phyloP scores from a whole-genome alignment of 495 filamentous ascomycete genomes.

The Aspergillus hancockii region DNA sequence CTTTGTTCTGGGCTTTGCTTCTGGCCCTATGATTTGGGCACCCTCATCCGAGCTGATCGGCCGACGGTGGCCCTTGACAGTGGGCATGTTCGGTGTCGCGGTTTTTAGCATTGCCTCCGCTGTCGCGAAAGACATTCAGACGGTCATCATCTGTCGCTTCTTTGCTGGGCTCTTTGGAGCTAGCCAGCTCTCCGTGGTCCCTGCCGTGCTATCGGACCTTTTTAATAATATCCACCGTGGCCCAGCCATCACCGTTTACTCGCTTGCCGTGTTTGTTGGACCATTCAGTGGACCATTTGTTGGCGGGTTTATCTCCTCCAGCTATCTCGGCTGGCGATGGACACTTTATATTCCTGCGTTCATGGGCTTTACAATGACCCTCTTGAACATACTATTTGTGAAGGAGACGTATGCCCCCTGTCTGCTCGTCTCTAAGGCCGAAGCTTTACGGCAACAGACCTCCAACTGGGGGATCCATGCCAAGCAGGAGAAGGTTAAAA shows the following conservation, averaged over 20 bases:
- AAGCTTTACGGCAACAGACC: slow-evolving; percentile 25
- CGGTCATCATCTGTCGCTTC: slow-evolving; percentile 42
- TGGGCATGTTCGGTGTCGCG: slow-evolving; percentile 43
- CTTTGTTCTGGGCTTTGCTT: slow-evolving; percentile 38
- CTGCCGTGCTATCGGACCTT: slow-evolving; percentile 43
- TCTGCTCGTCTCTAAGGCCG: slow-evolving; percentile 27
- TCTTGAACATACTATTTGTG: slow-evolving; percentile 20
- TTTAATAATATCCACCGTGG: slow-evolving; percentile 38
- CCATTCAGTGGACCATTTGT: slow-evolving; percentile 39
- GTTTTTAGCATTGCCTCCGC: slow-evolving; percentile 51
- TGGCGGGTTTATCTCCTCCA: slow-evolving; percentile 30
- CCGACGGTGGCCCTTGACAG: slow-evolving; percentile 38
- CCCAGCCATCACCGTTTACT: slow-evolving; percentile 41
- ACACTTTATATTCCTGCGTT: slow-evolving; percentile 32
- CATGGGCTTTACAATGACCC: slow-evolving; percentile 17
- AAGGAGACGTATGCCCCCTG: slow-evolving; percentile 31
- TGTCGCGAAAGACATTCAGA: slow-evolving; percentile 53
- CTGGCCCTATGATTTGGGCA: slow-evolving; percentile 4
- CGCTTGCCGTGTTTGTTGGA: slow-evolving; percentile 38
- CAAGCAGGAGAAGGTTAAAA: slow-evolving; percentile 38
- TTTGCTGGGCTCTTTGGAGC: slow-evolving; percentile 42
- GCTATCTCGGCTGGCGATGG: slow-evolving; percentile 39
- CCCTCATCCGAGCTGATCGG: slow-evolving; percentile 5
- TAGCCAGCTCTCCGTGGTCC: slow-evolving; percentile 38
- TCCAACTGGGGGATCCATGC: slow-evolving; percentile 40